Percentiles rank a stretch among this genome's conserved stretches.
phyloP scores from a whole-genome alignment of 306 rosid species.

The Adenanthera pavonina region DNA sequence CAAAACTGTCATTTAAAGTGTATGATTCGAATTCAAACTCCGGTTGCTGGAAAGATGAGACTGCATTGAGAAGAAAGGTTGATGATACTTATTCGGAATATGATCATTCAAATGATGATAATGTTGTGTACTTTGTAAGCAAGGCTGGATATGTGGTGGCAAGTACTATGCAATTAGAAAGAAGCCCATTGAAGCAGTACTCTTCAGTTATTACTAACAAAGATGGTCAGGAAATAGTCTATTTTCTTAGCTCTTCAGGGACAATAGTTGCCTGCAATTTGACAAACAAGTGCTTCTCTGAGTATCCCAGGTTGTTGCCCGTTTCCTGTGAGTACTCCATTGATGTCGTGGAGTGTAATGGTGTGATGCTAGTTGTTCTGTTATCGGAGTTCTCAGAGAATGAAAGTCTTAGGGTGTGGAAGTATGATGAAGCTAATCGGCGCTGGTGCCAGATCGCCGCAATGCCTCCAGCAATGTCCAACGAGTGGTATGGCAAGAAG shows the following conservation, averaged over 20 bases:
- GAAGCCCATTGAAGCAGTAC: slow-evolving; percentile 89
- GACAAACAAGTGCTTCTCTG: slow-evolving; percentile 55
- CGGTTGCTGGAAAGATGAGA: slow-evolving; percentile 65
- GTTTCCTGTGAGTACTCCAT: slow-evolving; percentile 76
- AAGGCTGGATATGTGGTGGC: slow-evolving; percentile 79
- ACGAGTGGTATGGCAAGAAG: slow-evolving; percentile 79
- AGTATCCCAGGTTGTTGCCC: slow-evolving; percentile 80
- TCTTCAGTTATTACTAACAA: slow-evolving; percentile 66
- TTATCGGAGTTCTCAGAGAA: slow-evolving; percentile 74
- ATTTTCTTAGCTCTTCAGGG: slow-evolving; percentile 80
- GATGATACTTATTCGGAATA: slow-evolving; percentile 42
- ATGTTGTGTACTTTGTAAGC: slow-evolving; percentile 74
- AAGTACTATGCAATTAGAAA: slow-evolving; percentile 62
- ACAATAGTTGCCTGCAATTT: slow-evolving; percentile 72
- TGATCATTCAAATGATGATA: slow-evolving; percentile 55
- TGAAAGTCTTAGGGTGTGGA: slow-evolving; percentile 77
- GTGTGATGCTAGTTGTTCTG: slow-evolving; percentile 79
- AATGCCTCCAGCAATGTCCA: slow-evolving; percentile 84
- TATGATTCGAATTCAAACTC: slow-evolving; percentile 50
- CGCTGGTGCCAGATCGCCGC: slow-evolving; percentile 75
- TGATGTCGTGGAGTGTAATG: slow-evolving; percentile 79
- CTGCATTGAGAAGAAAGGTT: slow-evolving; percentile 48
- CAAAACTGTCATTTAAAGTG: slow-evolving; percentile 57
- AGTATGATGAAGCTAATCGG: slow-evolving; percentile 54
- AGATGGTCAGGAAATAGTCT: slow-evolving; percentile 59